phyloP scores from a whole-genome alignment of 371 early-diverging fungal genomes.

The Phascolomyces articulosus region DNA sequence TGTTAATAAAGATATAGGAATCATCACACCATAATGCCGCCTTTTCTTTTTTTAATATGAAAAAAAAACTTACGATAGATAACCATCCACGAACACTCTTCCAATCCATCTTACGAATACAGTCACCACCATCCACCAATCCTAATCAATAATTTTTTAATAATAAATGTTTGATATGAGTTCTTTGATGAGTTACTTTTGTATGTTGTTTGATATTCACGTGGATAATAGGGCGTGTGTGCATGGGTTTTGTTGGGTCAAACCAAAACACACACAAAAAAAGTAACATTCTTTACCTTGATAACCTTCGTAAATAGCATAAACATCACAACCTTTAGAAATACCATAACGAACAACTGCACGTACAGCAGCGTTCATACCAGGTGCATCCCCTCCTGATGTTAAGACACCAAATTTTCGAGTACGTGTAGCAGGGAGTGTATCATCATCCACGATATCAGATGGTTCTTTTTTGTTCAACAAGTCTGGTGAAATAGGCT shows the following conservation, averaged over 20 bases:
- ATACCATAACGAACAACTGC: conserved; percentile 93
- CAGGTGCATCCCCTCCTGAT: conserved; percentile 98
- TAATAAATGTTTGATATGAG: too few species aligned
- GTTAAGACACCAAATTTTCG: conserved; percentile 91
- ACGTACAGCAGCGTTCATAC: conserved; percentile 99
- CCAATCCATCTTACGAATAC: conserved; percentile 87
- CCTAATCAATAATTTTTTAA: too few species aligned
- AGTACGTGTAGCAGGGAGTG: conserved; percentile 15
- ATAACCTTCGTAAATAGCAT: conserved; percentile 96
- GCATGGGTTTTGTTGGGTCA: too few species aligned
- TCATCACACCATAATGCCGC: too few species aligned
- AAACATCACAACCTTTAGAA: conserved; percentile 84
- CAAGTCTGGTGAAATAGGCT: conserved; percentile 44
- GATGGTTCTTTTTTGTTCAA: conserved; percentile 3
- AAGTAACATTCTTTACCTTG: conserved; percentile 81
- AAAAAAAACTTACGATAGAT: conserved; percentile 55
- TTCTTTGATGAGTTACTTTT: too few species aligned
- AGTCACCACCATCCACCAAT: conserved; percentile 91
- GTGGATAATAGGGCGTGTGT: too few species aligned
- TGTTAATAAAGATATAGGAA: too few species aligned
- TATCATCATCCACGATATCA: neutral
- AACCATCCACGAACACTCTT: conserved; percentile 87
- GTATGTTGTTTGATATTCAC: neutral
- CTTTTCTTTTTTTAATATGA: too few species aligned
- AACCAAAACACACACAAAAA: too few species aligned